Evolutionary conservation across 2,329 filamentous ascomycete genomes (phyloP), one percentile per base, ranked within the genome.

Genomic region (Sporothrix sp.): DNA sequence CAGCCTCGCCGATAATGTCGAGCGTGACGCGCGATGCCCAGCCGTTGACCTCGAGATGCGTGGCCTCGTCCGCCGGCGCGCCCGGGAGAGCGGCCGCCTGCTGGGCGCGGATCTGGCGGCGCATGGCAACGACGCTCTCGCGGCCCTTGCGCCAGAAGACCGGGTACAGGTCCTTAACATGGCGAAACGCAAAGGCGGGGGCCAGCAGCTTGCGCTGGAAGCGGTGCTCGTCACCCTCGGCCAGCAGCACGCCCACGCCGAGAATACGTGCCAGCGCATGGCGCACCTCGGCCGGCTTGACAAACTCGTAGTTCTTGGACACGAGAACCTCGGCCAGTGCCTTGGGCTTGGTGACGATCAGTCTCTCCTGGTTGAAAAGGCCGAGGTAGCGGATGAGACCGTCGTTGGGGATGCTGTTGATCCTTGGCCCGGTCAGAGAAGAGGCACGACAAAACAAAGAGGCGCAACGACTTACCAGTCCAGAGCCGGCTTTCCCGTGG

Each of bases 151-250:
- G 60, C 88, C 88, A 95, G 65, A 96, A 95, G 6, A 85, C 69
- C 0, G 87, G 84, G 59, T 94, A 93, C 13, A 95, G 69, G 53
- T 91, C 78, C 62, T 93, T 94, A 63, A 95, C 73, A 60, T 94
- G 86, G 20, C 88, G 78, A 61, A 87, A 94, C n/a, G 81, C 75
- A 64, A 95, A 95, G 2, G 87, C 86, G 0, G 88, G 88, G 68
- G 84, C 79, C 16, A 95, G 76, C 52, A 84, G 81, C 63, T 85
- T 89, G 42, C 90, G 77, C 68, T 89, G 85, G 59, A 78, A 70
- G 68, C 85, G 93, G 65, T 96, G 91, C 60, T 90, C 86, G 11
- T 94, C 86, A n/a, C 90, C 90, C 66, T 96, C 90, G 2, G 87
- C 85, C 10, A 96, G 70, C 33, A 96, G 67, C 13, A 91, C 69